phyloP scores from a whole-genome alignment of 805 yeast genomes.

The Candida pseudofarinosa region DNA sequence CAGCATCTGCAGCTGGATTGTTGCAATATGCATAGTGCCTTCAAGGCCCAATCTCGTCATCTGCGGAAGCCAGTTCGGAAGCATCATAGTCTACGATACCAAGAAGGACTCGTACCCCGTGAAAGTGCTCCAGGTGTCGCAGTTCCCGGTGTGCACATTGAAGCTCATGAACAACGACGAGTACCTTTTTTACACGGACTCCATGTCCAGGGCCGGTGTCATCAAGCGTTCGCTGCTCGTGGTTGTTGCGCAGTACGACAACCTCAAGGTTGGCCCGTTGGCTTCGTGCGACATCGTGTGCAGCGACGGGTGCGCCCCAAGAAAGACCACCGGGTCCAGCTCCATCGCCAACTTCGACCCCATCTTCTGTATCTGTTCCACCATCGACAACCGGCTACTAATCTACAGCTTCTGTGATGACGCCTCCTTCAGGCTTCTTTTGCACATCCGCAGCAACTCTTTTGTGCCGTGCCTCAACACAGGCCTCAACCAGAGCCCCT shows the following conservation, averaged over 20 bases:
- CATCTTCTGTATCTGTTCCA: slow-evolving; percentile 18
- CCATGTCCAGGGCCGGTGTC: slow-evolving; percentile 29
- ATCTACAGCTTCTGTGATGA: slow-evolving; percentile 20
- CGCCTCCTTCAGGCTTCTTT: slow-evolving; percentile 10
- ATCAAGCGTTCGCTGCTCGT: slow-evolving; percentile 13
- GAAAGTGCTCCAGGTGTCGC: slow-evolving; percentile 16
- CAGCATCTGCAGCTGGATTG: slow-evolving; percentile 19
- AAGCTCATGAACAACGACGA: slow-evolving; percentile 12
- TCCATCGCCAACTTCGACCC: slow-evolving; percentile 17
- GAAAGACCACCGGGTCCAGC: slow-evolving; percentile 1
- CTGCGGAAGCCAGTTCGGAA: slow-evolving; percentile 33
- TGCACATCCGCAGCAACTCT: slow-evolving; percentile 13
- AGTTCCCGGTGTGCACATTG: slow-evolving; percentile 20
- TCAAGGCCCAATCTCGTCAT: slow-evolving; percentile 9
- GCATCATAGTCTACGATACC: slow-evolving; percentile 17
- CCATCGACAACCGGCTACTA: slow-evolving; percentile 17
- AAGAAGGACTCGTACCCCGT: slow-evolving; percentile 12
- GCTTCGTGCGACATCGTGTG: slow-evolving; percentile 12
- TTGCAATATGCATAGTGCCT: slow-evolving; percentile 16
- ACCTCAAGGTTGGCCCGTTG: slow-evolving; percentile 21
- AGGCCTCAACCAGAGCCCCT: slow-evolving; percentile 1
- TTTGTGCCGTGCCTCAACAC: slow-evolving; percentile 6
- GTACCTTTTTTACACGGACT: slow-evolving; percentile 22
- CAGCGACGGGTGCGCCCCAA: neutral
- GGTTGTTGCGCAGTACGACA: slow-evolving; percentile 15